A percentile compares a stretch with the other conserved stretches of the same genome.
These are phyloP conservation scores for Coelastrella sp. DNA, from an alignment of 139 green algal genomes.

Conservation along the genomic window DNA sequence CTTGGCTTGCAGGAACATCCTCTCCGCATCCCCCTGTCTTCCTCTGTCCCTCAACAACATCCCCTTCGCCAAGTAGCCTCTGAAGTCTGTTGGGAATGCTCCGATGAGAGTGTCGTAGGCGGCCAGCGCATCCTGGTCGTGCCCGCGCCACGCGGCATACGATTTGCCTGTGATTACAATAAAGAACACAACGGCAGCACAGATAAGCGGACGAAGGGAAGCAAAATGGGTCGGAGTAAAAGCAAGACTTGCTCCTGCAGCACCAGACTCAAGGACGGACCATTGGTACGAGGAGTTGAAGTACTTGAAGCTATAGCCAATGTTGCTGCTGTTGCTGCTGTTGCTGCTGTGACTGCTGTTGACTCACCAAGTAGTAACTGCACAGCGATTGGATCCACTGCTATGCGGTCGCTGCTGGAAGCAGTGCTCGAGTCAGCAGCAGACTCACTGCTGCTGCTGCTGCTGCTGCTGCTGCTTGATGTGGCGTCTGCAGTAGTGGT, in stretches of 20 bases:
- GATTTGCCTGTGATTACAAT: constrained; percentile 52
- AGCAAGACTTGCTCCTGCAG: neutral
- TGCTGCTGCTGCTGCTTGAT: neutral
- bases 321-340: too few species aligned
- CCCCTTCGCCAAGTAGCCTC: constrained; percentile 70
- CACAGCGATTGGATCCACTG: constrained; percentile 55
- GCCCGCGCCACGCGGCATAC: constrained; percentile 64
- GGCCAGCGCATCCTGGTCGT: constrained; percentile 65
- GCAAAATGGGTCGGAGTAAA: too few species aligned
- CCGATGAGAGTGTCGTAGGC: constrained; percentile 56
- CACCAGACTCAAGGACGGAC: too few species aligned
- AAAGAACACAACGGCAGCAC: neutral
- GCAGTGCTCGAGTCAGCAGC: neutral
- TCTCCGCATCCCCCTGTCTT: constrained; percentile 61
- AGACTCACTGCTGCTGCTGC: neutral
- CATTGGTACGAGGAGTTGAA: too few species aligned
- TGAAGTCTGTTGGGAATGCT: constrained; percentile 56
- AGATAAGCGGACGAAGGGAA: too few species aligned
- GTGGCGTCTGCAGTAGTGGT: neutral
- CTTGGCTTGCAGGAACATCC: constrained; percentile 73
- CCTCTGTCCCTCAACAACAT: constrained; percentile 69
- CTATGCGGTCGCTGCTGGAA: neutral
- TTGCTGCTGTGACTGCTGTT: neutral
- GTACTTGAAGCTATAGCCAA: too few species aligned
- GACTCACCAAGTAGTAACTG: constrained; percentile 57